These are phyloP conservation scores for Aegilops sharonensis DNA, from an alignment of 176 grass and related monocot genomes.

Conservation along the genomic window DNA sequence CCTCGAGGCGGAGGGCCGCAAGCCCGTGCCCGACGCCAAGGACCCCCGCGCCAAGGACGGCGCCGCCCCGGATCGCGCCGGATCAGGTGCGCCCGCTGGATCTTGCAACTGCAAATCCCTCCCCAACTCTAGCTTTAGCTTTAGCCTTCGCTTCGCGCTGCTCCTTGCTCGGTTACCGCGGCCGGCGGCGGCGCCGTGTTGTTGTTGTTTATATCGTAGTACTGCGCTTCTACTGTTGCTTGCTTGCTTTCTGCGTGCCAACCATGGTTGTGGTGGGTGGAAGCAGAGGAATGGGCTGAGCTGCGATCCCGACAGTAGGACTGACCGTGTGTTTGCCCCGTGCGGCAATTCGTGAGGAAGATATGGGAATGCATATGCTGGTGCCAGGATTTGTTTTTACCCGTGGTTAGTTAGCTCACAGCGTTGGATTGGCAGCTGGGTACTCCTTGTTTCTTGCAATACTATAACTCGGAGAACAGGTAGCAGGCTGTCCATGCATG, in stretches of 20 bases:
- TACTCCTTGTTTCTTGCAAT: background rate
- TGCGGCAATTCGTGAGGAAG: background rate
- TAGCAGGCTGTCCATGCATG: background rate
- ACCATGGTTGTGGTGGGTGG: background rate
- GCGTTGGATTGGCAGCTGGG: background rate
- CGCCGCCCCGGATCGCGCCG: slow-evolving; percentile 2
- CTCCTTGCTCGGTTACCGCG: background rate
- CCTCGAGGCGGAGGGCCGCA: slow-evolving; percentile 43
- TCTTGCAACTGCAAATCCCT: slow-evolving; percentile 24
- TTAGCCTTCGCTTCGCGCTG: background rate
- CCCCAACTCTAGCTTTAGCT: background rate
- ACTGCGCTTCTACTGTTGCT: no score
- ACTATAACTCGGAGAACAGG: background rate
- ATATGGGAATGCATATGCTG: background rate
- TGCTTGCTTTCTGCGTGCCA: background rate
- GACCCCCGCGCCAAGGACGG: slow-evolving; percentile 49
- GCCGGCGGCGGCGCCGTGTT: background rate
- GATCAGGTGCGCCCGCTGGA: slow-evolving; percentile 62
- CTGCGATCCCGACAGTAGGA: background rate
- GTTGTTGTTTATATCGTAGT: background rate
- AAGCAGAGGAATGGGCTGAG: background rate
- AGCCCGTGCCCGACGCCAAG: slow-evolving; percentile 22
- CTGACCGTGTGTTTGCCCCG: background rate
- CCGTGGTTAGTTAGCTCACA: background rate
- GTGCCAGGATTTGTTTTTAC: background rate